Percentiles rank a stretch among this genome's conserved stretches.
These are phyloP conservation scores for Stachybotrys chartarum DNA, from an alignment of 2,329 filamentous ascomycete genomes.

Conservation along the genomic window DNA sequence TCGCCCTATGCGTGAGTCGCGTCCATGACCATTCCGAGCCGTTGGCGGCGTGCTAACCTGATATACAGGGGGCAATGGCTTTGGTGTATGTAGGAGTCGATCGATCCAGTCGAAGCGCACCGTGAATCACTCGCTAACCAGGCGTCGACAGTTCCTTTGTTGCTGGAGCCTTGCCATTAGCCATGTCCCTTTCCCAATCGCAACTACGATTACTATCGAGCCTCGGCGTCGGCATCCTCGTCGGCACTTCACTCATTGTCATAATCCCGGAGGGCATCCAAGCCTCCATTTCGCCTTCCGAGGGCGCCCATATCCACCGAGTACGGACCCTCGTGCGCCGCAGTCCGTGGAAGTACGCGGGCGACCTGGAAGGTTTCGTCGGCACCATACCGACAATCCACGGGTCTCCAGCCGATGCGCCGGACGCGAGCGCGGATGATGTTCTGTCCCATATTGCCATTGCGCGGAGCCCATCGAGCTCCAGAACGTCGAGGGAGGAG, in stretches of 20 bases:
- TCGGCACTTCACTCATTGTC: slow-evolving; percentile 91
- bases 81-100: slow-evolving; percentile 39
- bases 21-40: background rate
- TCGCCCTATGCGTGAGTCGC: slow-evolving; percentile 32
- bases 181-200: slow-evolving; percentile 77
- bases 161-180: slow-evolving; percentile 83
- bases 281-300: slow-evolving; percentile 62
- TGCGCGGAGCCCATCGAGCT: background rate
- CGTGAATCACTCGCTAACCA: slow-evolving; percentile 9
- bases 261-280: slow-evolving; percentile 97
- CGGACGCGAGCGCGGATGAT: background rate
- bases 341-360: slow-evolving; percentile 20
- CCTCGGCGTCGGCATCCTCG: slow-evolving; percentile 86
- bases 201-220: slow-evolving; percentile 86
- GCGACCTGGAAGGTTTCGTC: slow-evolving; percentile 15
- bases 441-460: background rate
- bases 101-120: slow-evolving; percentile 2
- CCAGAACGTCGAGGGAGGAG: slow-evolving; percentile 8
- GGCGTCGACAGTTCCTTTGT: slow-evolving; percentile 69
- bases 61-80: slow-evolving; percentile 46
- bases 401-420: slow-evolving; percentile 3
- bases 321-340: slow-evolving; percentile 22
- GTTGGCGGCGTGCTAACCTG: background rate
- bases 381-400: slow-evolving; percentile 12
- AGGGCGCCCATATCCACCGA: slow-evolving; percentile 29